Conservation (phyloP, 176 grass and related monocot genomes). For the Zoysia pacifica region DNA sequence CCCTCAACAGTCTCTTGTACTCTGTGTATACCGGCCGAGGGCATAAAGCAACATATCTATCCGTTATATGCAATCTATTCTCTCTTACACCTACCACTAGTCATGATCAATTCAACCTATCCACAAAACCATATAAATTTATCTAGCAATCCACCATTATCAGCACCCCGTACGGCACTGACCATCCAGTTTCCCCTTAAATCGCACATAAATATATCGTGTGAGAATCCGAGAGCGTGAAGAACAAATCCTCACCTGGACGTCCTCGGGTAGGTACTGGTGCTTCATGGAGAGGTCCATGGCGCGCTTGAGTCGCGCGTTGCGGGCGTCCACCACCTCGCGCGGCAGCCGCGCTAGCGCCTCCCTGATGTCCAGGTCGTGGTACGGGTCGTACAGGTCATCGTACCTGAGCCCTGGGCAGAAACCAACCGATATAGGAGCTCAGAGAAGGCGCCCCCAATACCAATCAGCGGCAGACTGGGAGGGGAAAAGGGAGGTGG, state of each 20-base stretch:
- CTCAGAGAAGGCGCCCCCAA: not conserved
- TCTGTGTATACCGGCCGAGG: too few relatives aligned
- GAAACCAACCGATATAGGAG: not conserved
- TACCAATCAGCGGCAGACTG: not conserved
- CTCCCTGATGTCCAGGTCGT: conserved; percentile 90
- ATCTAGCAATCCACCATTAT: not conserved
- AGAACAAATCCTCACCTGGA: conserved; percentile 42
- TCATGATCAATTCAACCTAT: not conserved
- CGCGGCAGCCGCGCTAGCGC: conserved; percentile 71
- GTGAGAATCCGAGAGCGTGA: not conserved
- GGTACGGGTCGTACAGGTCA: conserved; percentile 76
- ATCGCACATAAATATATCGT: not conserved
- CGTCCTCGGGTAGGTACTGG: conserved; percentile 66
- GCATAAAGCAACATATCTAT: too few relatives aligned
- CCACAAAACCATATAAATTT: not conserved
- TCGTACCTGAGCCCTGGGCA: conserved; percentile 67
- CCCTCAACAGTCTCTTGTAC: too few relatives aligned
- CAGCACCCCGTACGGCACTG: not conserved
- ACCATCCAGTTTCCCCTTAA: not conserved
- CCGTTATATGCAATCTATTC: too few relatives aligned
- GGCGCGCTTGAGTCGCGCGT: conserved; percentile 81
- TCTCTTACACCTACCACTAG: too few relatives aligned
- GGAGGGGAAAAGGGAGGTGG: not conserved
- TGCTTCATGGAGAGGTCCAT: conserved; percentile 96
- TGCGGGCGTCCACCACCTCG: conserved; percentile 85